These are phyloP conservation scores for Boletus subcaerulescens DNA, from an alignment of 768 basidiomycete species.

Conservation along the genomic window DNA sequence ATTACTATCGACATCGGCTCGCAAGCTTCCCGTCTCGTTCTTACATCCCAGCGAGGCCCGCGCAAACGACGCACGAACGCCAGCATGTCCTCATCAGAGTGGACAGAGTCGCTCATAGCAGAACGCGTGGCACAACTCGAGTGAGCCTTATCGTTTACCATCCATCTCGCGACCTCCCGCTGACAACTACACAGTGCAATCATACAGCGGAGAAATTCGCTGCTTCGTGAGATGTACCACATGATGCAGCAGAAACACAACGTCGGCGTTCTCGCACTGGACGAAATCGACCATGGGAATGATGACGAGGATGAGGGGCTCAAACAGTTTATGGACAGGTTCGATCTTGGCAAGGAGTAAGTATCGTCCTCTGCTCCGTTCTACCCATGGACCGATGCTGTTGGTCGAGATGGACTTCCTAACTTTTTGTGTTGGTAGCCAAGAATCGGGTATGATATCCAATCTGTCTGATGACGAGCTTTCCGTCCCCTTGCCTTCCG, in stretches of 20 bases:
- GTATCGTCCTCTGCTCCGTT: slow-evolving; percentile 16
- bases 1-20: neutral
- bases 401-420: slow-evolving; percentile 7
- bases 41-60: neutral
- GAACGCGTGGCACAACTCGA: slow-evolving; percentile 35
- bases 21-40: neutral
- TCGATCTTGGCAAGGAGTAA: slow-evolving; percentile 53
- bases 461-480: slow-evolving; percentile 36
- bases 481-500: slow-evolving; percentile 17
- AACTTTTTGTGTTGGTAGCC: slow-evolving; percentile 27
- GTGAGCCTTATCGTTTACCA: slow-evolving; percentile 18
- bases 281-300: slow-evolving; percentile 33
- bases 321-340: slow-evolving; percentile 51
- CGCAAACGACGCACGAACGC: slow-evolving; percentile 1
- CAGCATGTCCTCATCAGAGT: slow-evolving; percentile 23
- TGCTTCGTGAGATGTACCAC: slow-evolving; percentile 68
- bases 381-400: neutral
- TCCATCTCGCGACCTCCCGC: neutral
- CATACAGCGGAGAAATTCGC: slow-evolving; percentile 60
- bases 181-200: slow-evolving; percentile 47
- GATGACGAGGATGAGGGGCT: slow-evolving; percentile 40
- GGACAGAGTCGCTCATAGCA: slow-evolving; percentile 36
- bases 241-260: slow-evolving; percentile 57
- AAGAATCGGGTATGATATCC: slow-evolving; percentile 40
- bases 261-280: slow-evolving; percentile 37